phyloP scores from a whole-genome alignment of 2,329 filamentous ascomycete genomes.

The Beauveria rudraprayagi region DNA sequence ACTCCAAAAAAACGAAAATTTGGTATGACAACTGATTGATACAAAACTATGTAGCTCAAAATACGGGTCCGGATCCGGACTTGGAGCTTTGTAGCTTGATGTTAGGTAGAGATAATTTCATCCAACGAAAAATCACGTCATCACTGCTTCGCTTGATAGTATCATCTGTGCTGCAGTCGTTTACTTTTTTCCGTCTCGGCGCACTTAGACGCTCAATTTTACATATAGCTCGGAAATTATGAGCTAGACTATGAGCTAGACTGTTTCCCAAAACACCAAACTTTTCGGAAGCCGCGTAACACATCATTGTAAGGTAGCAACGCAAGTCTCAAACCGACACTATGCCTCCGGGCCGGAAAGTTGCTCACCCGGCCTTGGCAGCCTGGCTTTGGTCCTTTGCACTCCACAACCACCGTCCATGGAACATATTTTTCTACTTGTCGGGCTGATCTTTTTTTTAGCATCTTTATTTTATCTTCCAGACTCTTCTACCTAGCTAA shows the following conservation, averaged over 20 bases:
- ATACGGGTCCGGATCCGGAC: not conserved
- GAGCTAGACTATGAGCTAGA: not conserved
- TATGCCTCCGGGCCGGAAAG: not conserved
- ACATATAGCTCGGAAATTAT: not conserved
- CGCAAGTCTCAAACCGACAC: not conserved
- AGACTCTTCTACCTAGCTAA: not conserved
- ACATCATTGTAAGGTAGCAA: not conserved
- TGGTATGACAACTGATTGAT: not conserved
- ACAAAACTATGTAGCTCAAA: not conserved
- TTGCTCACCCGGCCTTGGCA: not conserved
- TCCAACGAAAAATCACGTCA: not conserved
- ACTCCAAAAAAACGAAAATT: not conserved
- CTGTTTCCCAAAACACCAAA: not conserved
- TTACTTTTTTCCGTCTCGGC: not conserved
- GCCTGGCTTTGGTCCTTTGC: not conserved
- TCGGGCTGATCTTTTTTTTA: not conserved
- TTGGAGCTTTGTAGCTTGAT: not conserved
- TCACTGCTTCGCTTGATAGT: not conserved
- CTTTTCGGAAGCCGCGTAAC: not conserved
- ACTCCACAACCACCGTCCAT: not conserved
- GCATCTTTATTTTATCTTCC: not conserved
- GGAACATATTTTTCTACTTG: not conserved
- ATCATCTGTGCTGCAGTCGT: not conserved
- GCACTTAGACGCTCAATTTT: not conserved
- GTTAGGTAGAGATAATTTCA: not conserved